Evolutionary conservation across 2,329 filamentous ascomycete species (phyloP).

Genomic region (Colletotrichum karsti): DNA sequence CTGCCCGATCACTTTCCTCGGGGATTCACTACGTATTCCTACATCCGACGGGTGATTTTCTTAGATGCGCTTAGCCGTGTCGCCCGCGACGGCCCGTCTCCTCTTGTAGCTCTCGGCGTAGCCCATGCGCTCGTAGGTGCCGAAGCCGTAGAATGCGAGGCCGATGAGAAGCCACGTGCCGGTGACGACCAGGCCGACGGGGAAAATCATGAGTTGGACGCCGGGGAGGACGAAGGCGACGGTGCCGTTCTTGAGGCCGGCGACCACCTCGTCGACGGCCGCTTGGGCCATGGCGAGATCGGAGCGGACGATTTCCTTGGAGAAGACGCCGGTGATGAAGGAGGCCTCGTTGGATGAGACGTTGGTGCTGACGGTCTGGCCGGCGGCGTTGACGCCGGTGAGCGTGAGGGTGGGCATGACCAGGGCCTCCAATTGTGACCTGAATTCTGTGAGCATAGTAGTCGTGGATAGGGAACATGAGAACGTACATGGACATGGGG

Average conservation of each 20-base stretch:
- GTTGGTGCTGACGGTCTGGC: conserved; percentile 65
- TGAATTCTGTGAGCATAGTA: conserved; percentile 39
- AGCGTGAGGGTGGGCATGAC: conserved; percentile 76
- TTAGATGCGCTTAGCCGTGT: conserved; percentile 34
- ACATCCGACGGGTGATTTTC: no score
- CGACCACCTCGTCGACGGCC: conserved; percentile 57
- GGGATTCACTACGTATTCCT: neutral
- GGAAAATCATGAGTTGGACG: conserved; percentile 73
- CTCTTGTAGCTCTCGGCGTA: conserved; percentile 71
- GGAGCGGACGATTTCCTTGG: conserved; percentile 63
- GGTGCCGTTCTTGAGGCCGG: conserved; percentile 56
- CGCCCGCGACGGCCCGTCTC: conserved; percentile 52
- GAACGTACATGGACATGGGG: conserved; percentile 69
- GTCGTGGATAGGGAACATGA: neutral
- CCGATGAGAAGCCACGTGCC: conserved; percentile 68
- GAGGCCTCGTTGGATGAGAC: conserved; percentile 76
- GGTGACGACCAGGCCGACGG: conserved; percentile 74
- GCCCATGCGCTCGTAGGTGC: conserved; percentile 72
- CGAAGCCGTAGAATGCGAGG: conserved; percentile 65
- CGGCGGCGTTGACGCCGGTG: conserved; percentile 61
- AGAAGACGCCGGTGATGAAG: conserved; percentile 77
- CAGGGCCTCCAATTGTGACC: conserved; percentile 66
- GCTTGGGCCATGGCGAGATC: conserved; percentile 56
- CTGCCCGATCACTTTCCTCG: neutral
- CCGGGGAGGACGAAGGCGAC: conserved; percentile 76